These are phyloP conservation scores for Coniosporium apollinis DNA, from an alignment of 495 filamentous ascomycete species.

Conservation along the genomic window DNA sequence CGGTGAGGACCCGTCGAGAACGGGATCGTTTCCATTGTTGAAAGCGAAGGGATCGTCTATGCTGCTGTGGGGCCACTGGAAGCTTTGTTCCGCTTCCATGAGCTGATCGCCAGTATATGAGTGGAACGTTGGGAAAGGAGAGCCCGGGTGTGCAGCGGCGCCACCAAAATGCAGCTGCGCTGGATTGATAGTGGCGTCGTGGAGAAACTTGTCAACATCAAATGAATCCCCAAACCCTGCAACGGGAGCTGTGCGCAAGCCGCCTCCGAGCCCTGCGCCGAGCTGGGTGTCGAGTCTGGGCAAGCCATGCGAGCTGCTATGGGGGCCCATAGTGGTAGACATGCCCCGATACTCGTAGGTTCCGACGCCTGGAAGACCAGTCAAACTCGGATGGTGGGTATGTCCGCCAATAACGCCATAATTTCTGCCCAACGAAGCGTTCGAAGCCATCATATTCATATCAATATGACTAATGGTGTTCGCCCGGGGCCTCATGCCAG, in stretches of 20 bases:
- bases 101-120: constrained; percentile 28
- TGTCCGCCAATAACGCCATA: constrained; percentile 16
- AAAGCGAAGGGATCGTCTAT: constrained; percentile 66
- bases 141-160: constrained; percentile 53
- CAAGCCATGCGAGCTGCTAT: constrained; percentile 47
- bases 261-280: constrained; percentile 40
- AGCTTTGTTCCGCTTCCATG: constrained; percentile 55
- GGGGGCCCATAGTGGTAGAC: constrained; percentile 46
- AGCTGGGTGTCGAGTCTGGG: constrained; percentile 72
- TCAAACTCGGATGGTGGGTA: constrained; percentile 17
- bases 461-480: constrained; percentile 97
- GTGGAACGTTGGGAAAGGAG: constrained; percentile 52
- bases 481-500: constrained; percentile 69
- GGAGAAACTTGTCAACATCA: constrained; percentile 61
- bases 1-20: constrained; percentile 82
- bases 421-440: constrained; percentile 36
- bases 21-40: constrained; percentile 51
- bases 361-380: constrained; percentile 45
- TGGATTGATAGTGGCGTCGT: constrained; percentile 73
- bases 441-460: constrained; percentile 43
- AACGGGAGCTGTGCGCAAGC: constrained; percentile 65
- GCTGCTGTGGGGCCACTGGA: constrained; percentile 74
- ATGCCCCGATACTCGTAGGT: constrained; percentile 53
- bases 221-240: constrained; percentile 50
- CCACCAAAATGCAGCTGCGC: constrained; percentile 87